Base-by-base conservation (phyloP, 371 early-diverging fungal genomes). In the Circinella minor region DNA sequence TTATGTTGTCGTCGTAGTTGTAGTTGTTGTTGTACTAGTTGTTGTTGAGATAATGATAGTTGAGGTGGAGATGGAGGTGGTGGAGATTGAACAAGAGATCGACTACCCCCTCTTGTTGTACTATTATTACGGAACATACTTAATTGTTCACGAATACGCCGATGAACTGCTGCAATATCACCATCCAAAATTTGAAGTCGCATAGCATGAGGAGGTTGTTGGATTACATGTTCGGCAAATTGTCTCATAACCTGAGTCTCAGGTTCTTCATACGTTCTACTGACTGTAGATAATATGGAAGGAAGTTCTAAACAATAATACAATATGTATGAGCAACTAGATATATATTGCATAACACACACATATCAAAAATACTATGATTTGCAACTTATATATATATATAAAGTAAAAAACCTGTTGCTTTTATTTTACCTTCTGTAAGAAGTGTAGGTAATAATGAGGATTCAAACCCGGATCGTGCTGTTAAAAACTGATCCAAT, bases 401-500 rank as follows among this genome's bases (percentile, higher is more conserved):
- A 4, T 2, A 5, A 14, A 6, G 18, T 20, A 51, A 18, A 60
- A 47, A 3, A 34, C 11, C 36, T 49, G 27, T 27, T 27, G 27
- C 15, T 15, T 36, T 27, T 5, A 6, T 34, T n/a, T 55, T 55
- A 79, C 81, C 81, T 74, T 72, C 70, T 7, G 73, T 74, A 11
- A 81, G 70, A 68, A 81, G 76, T 17, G 77, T 62, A 11, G 78
- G 78, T 17, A 78, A 60, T 47, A 72, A 48, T 11, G 47, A 34
- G 3, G 62, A 46, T 54, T 76, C 72, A 18, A 72, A 47, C 3
- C 79, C 77, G 34, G 75, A 68, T 57, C 79, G 75, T 9, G 79
- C 76, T 9, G 77, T 67, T 20, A 81, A 64, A 55, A 81, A 78
- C 57, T 81, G 79, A 60, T 79, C 81, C 7, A 81, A 69, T 34